Base-by-base conservation (phyloP, 805 yeast species). In the Kockiozyma suomiensis region DNA sequence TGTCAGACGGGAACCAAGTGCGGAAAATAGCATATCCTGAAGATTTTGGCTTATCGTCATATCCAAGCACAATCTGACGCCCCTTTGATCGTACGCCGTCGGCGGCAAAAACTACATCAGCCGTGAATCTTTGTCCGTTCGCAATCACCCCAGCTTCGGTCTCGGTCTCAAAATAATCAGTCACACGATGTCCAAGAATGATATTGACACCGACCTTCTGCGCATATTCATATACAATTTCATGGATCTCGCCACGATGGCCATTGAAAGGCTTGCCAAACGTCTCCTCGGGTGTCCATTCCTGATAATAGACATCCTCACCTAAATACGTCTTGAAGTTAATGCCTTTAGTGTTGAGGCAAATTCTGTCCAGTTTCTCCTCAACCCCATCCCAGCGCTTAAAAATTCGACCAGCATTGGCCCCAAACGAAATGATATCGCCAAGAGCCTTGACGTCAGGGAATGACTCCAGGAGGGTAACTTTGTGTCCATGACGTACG, bases 21-120 rank as follows among this genome's bases (percentile, higher is more conserved):
- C 50, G 50, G 41, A 47, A 47, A 17, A 49, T 49, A 3, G 52
- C 52, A 32, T 49, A 49, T 35, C 52, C 43, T 21, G 52, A 49
- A 25, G 52, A 49, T 32, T 49, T 35, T 33, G 52, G 52, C 33
- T 49, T 49, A 21, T 49, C 52, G 32, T 49, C 43, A 26, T 49
- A 49, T 12, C 52, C 52, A 35, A 49, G 52, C 5, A 49, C 52
- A 25, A 49, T 49, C 28, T 49, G 30, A 7, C 43, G 43, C 6
- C 50, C 52, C 43, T 49, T 37, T 10, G 43, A 49, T 3, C 52
- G 52, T 6, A 49, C 52, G 19, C 52, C 52, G 6, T 49, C 52
- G 25, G 52, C 52, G 23, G 43, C 43, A 32, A 49, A 21, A 4
- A 49, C 52, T 17, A 35, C 43, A 23, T 49, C 52, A n/a, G 52